Base-by-base conservation (phyloP, 768 basidiomycete species). In the Boletellus emodensis region DNA sequence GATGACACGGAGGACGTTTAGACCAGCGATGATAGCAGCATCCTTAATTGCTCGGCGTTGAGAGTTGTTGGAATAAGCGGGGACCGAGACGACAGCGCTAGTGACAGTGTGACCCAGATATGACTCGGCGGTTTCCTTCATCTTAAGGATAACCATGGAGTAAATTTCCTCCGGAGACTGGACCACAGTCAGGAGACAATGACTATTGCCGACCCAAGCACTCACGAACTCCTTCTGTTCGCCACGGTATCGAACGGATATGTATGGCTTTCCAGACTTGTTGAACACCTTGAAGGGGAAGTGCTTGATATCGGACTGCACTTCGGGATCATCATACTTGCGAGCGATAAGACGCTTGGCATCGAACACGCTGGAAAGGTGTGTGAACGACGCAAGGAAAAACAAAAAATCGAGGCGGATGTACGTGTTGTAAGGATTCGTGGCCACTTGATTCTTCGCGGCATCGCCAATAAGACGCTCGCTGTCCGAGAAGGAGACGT, bases 61-160 rank as follows among this genome's bases (percentile, higher is more conserved):
- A 20, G 20, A 20, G 20, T 3, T 3, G 20, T 20, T 95, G 93
- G 67, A 97, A 79, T 97, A 97, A 34, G 94, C 94, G 30, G 94
- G 94, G 55, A 97, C 87, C 26, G 94, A 94, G 63, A 97, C 86
- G 61, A 98, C 95, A 49, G 95, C 95, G 70, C 94, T 93, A 70
- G 70, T 84, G 68, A 94, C 75, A 49, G 76, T 81, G 62, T 75
- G 78, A 53, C 95, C 93, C 59, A 98, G 82, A 75, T 98, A 96
- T 43, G 95, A 87, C 77, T 98, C 95, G 32, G 95, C 92, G 50
- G 84, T 90, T 76, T 98, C 94, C 83, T 93, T 95, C 94, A 98
- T 97, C 77, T 98, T 98, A 55, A 81, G 74, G 53, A 98, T 82
- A 58, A 98, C 84, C 95, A 98, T 98, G 51, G 95, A 91, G 12